phyloP scores from a whole-genome alignment of 1,284 basidiomycete species.

The Puccinia polysora region DNA sequence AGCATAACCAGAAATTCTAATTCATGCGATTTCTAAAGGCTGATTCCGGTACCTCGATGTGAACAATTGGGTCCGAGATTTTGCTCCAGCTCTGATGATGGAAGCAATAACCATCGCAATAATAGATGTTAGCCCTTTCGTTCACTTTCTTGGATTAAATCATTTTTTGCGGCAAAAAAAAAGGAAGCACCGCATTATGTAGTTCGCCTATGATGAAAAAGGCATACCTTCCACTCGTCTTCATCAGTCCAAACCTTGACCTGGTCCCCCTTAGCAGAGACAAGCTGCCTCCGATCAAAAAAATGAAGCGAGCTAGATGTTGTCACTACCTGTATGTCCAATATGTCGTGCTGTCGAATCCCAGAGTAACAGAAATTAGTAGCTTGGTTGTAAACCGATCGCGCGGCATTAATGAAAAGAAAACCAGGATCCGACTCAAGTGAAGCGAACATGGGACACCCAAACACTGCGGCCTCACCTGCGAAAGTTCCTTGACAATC shows the following conservation, averaged over 20 bases:
- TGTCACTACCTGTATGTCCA: slow-evolving; percentile 77
- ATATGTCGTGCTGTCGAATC: slow-evolving; percentile 62
- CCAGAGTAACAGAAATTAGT: background rate
- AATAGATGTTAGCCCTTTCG: background rate
- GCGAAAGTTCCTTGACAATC: slow-evolving; percentile 71
- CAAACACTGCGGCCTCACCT: slow-evolving; percentile 57
- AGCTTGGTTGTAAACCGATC: background rate
- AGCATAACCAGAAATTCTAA: too few relatives aligned
- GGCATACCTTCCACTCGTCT: slow-evolving; percentile 79
- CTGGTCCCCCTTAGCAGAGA: slow-evolving; percentile 49
- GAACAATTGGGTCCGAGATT: slow-evolving; percentile 86
- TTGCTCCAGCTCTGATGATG: slow-evolving; percentile 59
- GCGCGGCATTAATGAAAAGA: background rate
- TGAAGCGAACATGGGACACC: too few relatives aligned
- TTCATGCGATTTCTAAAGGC: too few relatives aligned
- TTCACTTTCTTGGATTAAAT: background rate
- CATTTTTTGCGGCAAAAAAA: background rate
- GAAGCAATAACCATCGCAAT: too few relatives aligned
- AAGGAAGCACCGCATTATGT: background rate
- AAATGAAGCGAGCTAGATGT: slow-evolving; percentile 75
- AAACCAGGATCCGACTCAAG: too few relatives aligned
- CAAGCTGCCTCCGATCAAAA: slow-evolving; percentile 62
- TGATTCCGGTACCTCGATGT: slow-evolving; percentile 69
- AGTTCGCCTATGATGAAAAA: slow-evolving; percentile 34
- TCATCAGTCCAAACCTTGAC: slow-evolving; percentile 78